Conservation (phyloP, 2,329 filamentous ascomycete genomes). For the Didymellaceae sp. region DNA sequence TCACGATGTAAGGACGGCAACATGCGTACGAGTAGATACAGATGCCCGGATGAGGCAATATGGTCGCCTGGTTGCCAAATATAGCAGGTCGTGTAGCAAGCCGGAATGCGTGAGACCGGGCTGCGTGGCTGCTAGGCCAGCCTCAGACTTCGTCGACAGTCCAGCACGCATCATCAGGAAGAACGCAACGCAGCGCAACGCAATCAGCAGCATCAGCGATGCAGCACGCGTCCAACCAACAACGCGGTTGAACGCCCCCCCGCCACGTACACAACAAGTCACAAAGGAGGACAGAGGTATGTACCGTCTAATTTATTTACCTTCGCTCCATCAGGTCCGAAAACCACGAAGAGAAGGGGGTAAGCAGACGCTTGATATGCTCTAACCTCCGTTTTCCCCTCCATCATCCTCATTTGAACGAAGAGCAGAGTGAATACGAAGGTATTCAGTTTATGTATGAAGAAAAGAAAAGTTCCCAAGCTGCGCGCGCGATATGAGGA, state of each 20-base stretch:
- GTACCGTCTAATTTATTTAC: slow-evolving; percentile 57
- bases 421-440: slow-evolving; percentile 73
- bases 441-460: slow-evolving; percentile 50
- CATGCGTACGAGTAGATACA: slow-evolving; percentile 1
- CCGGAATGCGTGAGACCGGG: slow-evolving; percentile 12
- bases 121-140: slow-evolving; percentile 2
- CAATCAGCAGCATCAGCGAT: not conserved
- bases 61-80: slow-evolving; percentile 9
- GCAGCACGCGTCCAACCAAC: not conserved
- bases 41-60: not conserved
- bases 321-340: slow-evolving; percentile 50
- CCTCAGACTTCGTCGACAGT: not conserved
- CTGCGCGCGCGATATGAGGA: slow-evolving; percentile 29
- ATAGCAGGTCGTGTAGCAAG: slow-evolving; percentile 6
- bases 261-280: not conserved
- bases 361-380: slow-evolving; percentile 60
- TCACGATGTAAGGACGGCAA: slow-evolving; percentile 1
- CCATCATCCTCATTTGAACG: slow-evolving; percentile 64
- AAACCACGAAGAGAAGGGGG: slow-evolving; percentile 58
- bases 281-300: slow-evolving; percentile 32
- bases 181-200: not conserved
- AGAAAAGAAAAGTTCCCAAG: slow-evolving; percentile 34
- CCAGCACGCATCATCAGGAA: not conserved
- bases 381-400: slow-evolving; percentile 74
- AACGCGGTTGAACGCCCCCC: not conserved